phyloP scores from a whole-genome alignment of 352 stramenopile genomes.

The Phytophthora megakarya region DNA sequence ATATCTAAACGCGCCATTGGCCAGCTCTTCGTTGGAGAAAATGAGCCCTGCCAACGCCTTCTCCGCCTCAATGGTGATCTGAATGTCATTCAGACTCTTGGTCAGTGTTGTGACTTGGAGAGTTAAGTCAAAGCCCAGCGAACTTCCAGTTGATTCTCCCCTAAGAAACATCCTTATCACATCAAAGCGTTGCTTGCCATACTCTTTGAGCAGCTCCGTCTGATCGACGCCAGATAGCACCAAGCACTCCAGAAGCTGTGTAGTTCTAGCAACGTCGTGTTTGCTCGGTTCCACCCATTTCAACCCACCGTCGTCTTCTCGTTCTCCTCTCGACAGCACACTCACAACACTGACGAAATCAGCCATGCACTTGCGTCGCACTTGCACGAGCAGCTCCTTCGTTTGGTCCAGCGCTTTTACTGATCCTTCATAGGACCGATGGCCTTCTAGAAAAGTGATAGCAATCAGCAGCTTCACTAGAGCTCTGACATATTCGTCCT shows the following conservation, averaged over 20 bases:
- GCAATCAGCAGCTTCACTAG: slow-evolving; percentile 71
- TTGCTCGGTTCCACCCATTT: slow-evolving; percentile 57
- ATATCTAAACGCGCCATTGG: slow-evolving; percentile 64
- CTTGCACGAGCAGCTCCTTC: slow-evolving; percentile 62
- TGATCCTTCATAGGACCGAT: slow-evolving; percentile 77
- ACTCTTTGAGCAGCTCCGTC: slow-evolving; percentile 60
- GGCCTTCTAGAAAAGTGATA: slow-evolving; percentile 70
- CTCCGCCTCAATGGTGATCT: slow-evolving; percentile 62
- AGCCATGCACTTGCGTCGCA: slow-evolving; percentile 63
- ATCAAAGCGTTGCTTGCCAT: slow-evolving; percentile 72
- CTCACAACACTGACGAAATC: slow-evolving; percentile 78
- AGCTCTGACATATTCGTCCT: slow-evolving; percentile 67
- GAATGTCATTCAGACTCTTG: slow-evolving; percentile 49
- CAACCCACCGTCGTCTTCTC: slow-evolving; percentile 24
- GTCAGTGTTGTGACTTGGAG: slow-evolving; percentile 42
- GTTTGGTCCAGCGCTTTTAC: slow-evolving; percentile 71
- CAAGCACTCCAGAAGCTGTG: slow-evolving; percentile 69
- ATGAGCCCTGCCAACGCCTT: slow-evolving; percentile 54
- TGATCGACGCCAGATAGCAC: slow-evolving; percentile 59
- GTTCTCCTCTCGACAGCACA: slow-evolving; percentile 56
- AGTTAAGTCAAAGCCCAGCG: slow-evolving; percentile 45
- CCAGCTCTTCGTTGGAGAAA: slow-evolving; percentile 68
- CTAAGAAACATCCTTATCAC: slow-evolving; percentile 59
- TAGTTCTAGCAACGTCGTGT: slow-evolving; percentile 53
- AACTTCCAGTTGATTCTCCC: slow-evolving; percentile 34